phyloP scores from a whole-genome alignment of 78 protist genomes.

The Ministeria vibrans region DNA sequence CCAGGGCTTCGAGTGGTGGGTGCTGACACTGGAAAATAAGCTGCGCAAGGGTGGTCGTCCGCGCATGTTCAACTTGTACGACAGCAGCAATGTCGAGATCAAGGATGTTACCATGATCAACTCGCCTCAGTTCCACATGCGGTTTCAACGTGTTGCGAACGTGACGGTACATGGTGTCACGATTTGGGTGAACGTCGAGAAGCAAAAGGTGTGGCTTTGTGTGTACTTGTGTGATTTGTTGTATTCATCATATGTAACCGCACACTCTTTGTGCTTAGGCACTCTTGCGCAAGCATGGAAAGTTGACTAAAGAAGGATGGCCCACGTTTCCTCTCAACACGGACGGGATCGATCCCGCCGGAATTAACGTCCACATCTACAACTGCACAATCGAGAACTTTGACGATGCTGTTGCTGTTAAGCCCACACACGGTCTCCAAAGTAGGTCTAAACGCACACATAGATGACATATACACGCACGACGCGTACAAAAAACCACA shows the following conservation, averaged over 20 bases:
- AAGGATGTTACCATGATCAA: not conserved
- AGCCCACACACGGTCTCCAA: not conserved
- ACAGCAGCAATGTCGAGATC: not conserved
- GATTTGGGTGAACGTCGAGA: not conserved
- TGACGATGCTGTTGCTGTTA: slow-evolving; percentile 23
- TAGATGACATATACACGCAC: too few species aligned
- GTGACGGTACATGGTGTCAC: not conserved
- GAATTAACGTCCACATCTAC: not conserved
- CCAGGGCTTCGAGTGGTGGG: slow-evolving; percentile 22
- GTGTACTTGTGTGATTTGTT: too few species aligned
- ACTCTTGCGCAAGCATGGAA: too few species aligned
- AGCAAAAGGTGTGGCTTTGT: not conserved
- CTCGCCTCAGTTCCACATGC: slow-evolving; percentile 9
- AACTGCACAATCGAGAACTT: not conserved
- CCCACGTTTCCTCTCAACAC: slow-evolving; percentile 24
- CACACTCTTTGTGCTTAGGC: too few species aligned
- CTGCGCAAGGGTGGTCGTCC: not conserved
- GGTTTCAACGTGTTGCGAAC: not conserved
- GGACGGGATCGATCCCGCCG: slow-evolving; percentile 21
- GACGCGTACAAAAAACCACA: too few species aligned
- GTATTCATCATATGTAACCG: too few species aligned
- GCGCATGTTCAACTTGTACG: not conserved
- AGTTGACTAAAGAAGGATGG: not conserved
- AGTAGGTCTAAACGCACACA: too few species aligned
- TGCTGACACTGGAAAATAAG: not conserved